Base-by-base conservation (phyloP, 164 flowering plant genomes). In the Saururus chinensis region DNA sequence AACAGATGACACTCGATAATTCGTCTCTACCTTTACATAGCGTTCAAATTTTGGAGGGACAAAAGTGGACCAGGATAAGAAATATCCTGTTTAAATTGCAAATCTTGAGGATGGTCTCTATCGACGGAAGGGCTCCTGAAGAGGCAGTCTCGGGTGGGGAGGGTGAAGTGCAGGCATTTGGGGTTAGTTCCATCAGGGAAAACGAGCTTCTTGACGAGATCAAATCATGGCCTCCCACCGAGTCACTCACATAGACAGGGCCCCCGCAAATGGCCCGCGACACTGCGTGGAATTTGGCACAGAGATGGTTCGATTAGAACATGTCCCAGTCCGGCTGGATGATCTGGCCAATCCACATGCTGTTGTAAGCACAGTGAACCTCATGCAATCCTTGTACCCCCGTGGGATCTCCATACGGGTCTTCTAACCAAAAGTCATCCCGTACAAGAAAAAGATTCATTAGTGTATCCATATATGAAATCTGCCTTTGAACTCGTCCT, bases 351-450 rank as follows among this genome's bases (percentile, higher is more conserved):
- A 89, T 89, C 96, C 96, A 92, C 77, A 92, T 25, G 73, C 96
- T 92, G 82, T 92, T 92, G 64, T 78, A 89, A 23, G 98, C 84
- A 75, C 96, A 89, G 75, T 89, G 95, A 70, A 88, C 80, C 95
- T 85, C 87, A 64, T 92, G 96, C 12, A 84, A 87, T 0, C 95
- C 96, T 77, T 92, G 98, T 51, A 82, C 86, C 51, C 98, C 95
- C 79, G 71, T 82, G 40, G 96, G 96, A 63, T 88, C 96, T 6
- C 96, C 98, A 66, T 85, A 84, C 25, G 98, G 96, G 69, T 88
- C 96, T 69, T 85, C 82, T 66, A 88, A 87, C 98, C 98, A 91
- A 75, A 91, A 91, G 63, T 91, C 98, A 79, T 91, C 98, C 1
- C 97, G 96, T 88, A 73, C 19, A 26, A 22, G 2, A 4, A 10